Base-by-base conservation (phyloP, 345 rosid species). In the Crucihimalaya himalaica region DNA sequence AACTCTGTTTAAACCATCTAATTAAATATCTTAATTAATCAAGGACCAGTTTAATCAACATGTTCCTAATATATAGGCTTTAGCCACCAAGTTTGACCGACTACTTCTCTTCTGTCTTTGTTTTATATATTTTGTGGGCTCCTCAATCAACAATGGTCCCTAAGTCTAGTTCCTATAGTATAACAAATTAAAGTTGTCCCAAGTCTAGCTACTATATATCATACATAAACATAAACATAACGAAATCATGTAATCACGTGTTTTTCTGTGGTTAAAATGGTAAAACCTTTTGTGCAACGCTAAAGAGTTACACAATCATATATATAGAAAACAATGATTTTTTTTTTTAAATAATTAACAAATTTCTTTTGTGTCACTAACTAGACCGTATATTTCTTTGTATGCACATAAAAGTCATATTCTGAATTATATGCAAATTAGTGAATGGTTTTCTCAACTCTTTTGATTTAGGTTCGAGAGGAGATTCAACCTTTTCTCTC, bases 401-500 rank as follows among this genome's bases (percentile, higher is more conserved):
- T 32, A 57, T 57, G n/a, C 45, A 57, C 25, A 32, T 57, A 5
- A 57, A 57, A 9, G 12, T 57, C 2, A 58, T 48, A 27, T 43
- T 43, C 10, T 65, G 48, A 23, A 19, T 43, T 32, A 16, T 52
- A 53, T 55, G 15, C 11, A 28, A 54, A 57, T 8, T 37, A 57
- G 72, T 35, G n/a, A 45, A 15, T 68, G 20, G 8, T 42, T 54
- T 39, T 25, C 20, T 29, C 5, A 54, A 34, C 9, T 8, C 18
- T 47, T 18, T 13, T 74, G 10, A 8, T 70, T 39, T 71, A 86
- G 91, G 79, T 86, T 55, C 81, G 77, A 29, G 91, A 89, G 72
- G 88, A 82, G 79, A 10, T 80, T 67, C 73, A 52, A 18, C 61
- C 71, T 59, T 39, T 40, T 15, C 31, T 19, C 19, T 53, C 54